Evolutionary conservation across 1,284 basidiomycete species (phyloP).

Genomic region (Cryptococcus wingfieldii): DNA sequence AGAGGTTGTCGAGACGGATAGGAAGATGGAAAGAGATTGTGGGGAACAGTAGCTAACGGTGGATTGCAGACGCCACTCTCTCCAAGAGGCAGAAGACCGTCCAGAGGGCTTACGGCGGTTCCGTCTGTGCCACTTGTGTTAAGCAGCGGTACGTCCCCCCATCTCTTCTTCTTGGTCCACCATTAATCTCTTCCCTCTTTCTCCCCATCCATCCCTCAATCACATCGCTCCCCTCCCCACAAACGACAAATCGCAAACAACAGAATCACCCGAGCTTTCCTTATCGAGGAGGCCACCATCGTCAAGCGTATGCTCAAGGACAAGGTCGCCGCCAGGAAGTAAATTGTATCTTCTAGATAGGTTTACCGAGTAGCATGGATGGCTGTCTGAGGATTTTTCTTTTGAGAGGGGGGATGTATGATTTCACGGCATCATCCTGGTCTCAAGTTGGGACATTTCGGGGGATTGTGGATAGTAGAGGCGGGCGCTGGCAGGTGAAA

Average conservation of each 20-base stretch:
- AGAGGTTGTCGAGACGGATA: background rate
- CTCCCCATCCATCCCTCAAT: slow-evolving; percentile 51
- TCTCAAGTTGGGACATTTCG: background rate
- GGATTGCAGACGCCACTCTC: slow-evolving; percentile 64
- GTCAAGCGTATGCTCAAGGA: slow-evolving; percentile 99
- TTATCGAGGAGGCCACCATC: slow-evolving; percentile 99
- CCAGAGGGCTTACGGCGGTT: slow-evolving; percentile 89
- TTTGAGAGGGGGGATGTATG: slow-evolving; percentile 1
- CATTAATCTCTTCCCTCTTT: background rate
- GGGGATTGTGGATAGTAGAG: too few relatives aligned
- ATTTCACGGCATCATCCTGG: background rate
- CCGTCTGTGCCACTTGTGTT: slow-evolving; percentile 87
- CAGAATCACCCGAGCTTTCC: slow-evolving; percentile 96
- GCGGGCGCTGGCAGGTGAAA: too few relatives aligned
- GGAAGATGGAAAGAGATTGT: background rate
- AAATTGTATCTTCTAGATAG: slow-evolving; percentile 13
- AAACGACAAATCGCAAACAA: background rate
- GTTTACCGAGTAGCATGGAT: background rate
- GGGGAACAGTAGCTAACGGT: background rate
- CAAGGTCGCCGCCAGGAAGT: slow-evolving; percentile 51
- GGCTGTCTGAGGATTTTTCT: too few relatives aligned
- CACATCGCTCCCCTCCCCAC: background rate
- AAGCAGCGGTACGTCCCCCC: slow-evolving; percentile 67
- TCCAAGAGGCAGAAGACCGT: slow-evolving; percentile 96
- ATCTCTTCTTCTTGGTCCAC: background rate